A percentile compares a stretch with the other conserved stretches of the same genome.
These are phyloP conservation scores for Aspergillus heteromorphus DNA, from an alignment of 495 filamentous ascomycete species.

Conservation along the genomic window DNA sequence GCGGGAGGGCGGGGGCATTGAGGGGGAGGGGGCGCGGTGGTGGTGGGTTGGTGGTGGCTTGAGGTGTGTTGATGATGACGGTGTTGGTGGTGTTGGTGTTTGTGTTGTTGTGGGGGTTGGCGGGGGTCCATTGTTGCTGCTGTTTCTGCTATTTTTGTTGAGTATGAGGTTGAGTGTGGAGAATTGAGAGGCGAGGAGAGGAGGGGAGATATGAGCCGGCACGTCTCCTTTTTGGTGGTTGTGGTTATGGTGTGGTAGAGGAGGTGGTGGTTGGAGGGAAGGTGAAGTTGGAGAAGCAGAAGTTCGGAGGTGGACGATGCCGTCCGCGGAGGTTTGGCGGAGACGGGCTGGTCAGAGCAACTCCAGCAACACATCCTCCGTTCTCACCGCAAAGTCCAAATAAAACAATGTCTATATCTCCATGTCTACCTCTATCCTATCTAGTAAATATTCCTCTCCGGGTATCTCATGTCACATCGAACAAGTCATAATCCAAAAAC, in stretches of 20 bases:
- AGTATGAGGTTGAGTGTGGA: not conserved
- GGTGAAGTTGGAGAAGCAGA: no score
- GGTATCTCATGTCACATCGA: not conserved
- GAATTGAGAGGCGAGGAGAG: not conserved
- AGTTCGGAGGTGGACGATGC: not conserved
- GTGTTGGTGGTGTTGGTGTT: not conserved
- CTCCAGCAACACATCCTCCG: no score
- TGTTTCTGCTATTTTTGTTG: not conserved
- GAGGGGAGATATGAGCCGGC: not conserved
- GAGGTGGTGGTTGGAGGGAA: not conserved
- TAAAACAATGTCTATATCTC: no score
- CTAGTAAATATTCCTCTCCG: not conserved
- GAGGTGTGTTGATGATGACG: slow-evolving; percentile 21
- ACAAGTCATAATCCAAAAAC: not conserved
- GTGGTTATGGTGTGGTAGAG: not conserved
- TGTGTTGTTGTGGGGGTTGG: not conserved
- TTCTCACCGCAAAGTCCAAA: no score
- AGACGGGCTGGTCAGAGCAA: not conserved
- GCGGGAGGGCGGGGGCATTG: slow-evolving; percentile 19
- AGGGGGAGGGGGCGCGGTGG: slow-evolving; percentile 20
- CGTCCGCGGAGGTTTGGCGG: not conserved
- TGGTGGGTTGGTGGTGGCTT: slow-evolving; percentile 21
- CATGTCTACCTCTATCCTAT: not conserved
- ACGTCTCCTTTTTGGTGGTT: not conserved
- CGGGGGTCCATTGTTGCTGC: slow-evolving; percentile 5